Evolutionary conservation across 2,329 filamentous ascomycete genomes (phyloP), one percentile per base, ranked within the genome.

Genomic region (Fusarium sambucinum): DNA sequence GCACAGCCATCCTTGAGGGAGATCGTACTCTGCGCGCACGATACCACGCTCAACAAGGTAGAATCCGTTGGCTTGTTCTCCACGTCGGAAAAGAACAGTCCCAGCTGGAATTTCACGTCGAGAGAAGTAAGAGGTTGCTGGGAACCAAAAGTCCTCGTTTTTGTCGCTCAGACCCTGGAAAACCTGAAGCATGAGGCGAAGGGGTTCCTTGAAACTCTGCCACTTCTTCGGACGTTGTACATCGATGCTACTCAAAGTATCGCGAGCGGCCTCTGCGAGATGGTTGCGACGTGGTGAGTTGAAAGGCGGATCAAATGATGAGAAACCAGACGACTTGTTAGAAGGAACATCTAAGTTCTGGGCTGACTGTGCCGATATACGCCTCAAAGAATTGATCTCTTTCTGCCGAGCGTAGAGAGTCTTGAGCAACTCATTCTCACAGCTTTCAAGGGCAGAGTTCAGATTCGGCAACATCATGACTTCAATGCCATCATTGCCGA

Each of bases 131-230:
- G 87, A 83, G 6, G 88, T 88, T 0, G 90, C 90, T 2, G 88
- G 88, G 79, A 94, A 95, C 96, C 96, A 99, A 77, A 98, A 98
- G 78, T 97, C 94, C 78, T 97, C 94, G 75, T 95, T 96, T 77
- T 92, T 89, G 53, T 89, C 84, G 52, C 92, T 96, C 14, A 97
- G 83, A 44, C 93, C 92, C 75, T 96, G 91, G 81, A 99, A 98
- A n/a, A 96, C 93, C 77, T 97, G 95, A 25, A 99, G 86, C 78
- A 99, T 93, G 46, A 99, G 88, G 2, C 93, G 92, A 10, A 98
- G 87, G 0, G 96, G 96, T 76, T 97, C 94, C 69, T 92, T 92
- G 78, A 97, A 96, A 71, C 89, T 89, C 73, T 91, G 89, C 92
- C 94, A 98, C 74, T 89, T 91, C 3, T 87, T 84, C 21, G 87